These are phyloP conservation scores for Fusarium bulbicola DNA, from an alignment of 2,329 filamentous ascomycete species.

Conservation along the genomic window DNA sequence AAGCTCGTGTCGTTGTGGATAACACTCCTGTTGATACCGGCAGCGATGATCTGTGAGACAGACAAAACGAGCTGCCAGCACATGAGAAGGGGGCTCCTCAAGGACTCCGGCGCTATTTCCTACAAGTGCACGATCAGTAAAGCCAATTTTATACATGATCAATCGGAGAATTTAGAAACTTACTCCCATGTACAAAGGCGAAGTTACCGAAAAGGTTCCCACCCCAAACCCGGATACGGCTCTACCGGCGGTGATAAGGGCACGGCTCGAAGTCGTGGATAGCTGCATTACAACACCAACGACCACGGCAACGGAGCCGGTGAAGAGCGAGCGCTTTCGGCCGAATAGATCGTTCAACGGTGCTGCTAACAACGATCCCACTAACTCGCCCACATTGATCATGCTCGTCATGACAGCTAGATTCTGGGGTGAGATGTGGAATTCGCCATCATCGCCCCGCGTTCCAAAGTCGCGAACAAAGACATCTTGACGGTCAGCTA, in stretches of 20 bases:
- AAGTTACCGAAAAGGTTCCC: conserved; percentile 51
- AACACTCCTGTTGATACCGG: conserved; percentile 45
- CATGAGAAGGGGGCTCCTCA: conserved; percentile 50
- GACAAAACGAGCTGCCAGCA: conserved; percentile 52
- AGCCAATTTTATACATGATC: neutral
- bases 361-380: conserved; percentile 48
- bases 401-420: conserved; percentile 48
- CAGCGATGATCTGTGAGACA: conserved; percentile 49
- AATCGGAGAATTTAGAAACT: conserved; percentile 2
- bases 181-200: conserved; percentile 49
- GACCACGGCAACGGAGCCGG: conserved; percentile 42
- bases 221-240: conserved; percentile 41
- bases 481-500: conserved; percentile 36
- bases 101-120: conserved; percentile 45
- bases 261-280: conserved; percentile 34
- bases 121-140: conserved; percentile 2
- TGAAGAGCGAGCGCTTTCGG: conserved; percentile 45
- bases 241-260: conserved; percentile 38
- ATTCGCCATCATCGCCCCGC: conserved; percentile 39
- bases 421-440: conserved; percentile 39
- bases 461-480: conserved; percentile 48
- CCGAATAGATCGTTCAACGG: conserved; percentile 49
- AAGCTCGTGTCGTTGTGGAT: conserved; percentile 43
- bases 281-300: conserved; percentile 41
- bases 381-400: conserved; percentile 52